Percentiles rank a stretch among this genome's conserved stretches.
Conservation (phyloP, 305 asterid genomes). For the Monarda citriodora region DNA sequence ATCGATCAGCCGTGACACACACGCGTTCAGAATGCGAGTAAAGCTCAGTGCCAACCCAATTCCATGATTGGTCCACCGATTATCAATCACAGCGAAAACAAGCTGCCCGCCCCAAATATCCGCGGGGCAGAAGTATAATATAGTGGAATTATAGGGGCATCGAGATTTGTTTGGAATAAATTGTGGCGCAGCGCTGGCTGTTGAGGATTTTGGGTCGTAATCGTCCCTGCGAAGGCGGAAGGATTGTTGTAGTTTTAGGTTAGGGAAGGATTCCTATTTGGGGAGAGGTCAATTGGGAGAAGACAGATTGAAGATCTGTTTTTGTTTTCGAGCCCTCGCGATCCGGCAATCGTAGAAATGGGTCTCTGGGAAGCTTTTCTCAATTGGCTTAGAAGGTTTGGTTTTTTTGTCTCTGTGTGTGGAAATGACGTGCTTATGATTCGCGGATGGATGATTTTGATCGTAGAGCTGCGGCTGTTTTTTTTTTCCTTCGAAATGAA, state of each 20-base stretch:
- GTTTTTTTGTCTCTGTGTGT: not conserved
- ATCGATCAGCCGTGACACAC: not conserved
- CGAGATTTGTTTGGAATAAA: conserved; percentile 12
- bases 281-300: conserved; percentile 40
- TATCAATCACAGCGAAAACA: conserved; percentile 33
- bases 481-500: not conserved
- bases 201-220: not conserved
- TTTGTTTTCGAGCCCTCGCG: conserved; percentile 39
- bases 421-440: no score
- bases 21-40: conserved; percentile 23
- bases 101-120: conserved; percentile 25
- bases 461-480: conserved; percentile 2
- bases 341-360: conserved; percentile 43
- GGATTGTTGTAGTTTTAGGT: conserved; percentile 14
- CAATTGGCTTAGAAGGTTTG: conserved; percentile 96
- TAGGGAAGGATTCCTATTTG: conserved; percentile 14
- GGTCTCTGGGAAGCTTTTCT: conserved; percentile 99
- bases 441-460: not conserved
- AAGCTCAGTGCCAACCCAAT: conserved; percentile 11
- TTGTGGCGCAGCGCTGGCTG: conserved; percentile 22
- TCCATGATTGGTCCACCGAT: conserved; percentile 35
- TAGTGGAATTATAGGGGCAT: conserved; percentile 20
- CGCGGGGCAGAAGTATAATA: conserved; percentile 26
- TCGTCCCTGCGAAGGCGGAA: conserved; percentile 15
- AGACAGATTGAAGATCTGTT: conserved; percentile 44